phyloP scores from a whole-genome alignment of 2,329 filamentous ascomycete genomes.

The Penicillium sp. region DNA sequence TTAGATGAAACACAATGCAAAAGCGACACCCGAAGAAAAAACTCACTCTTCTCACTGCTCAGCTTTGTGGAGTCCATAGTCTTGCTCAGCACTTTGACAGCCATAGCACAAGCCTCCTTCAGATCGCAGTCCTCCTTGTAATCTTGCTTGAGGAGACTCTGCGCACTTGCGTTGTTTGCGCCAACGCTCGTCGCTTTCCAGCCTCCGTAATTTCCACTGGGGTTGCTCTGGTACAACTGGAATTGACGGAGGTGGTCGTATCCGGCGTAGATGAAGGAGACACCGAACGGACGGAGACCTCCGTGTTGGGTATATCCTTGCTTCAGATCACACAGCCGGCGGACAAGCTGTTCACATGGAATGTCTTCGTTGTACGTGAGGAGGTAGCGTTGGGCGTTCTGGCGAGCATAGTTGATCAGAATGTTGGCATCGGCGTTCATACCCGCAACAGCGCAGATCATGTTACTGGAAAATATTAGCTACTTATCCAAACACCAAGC shows the following conservation, averaged over 20 bases:
- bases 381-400: conserved; percentile 95
- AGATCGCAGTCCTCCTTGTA: conserved; percentile 98
- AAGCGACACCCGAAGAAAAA: background rate
- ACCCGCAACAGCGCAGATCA: conserved; percentile 98
- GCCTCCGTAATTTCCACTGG: conserved; percentile 96
- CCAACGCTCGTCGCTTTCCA: conserved; percentile 99
- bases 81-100: conserved; percentile 98
- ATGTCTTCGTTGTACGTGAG: conserved; percentile 99
- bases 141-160: conserved; percentile 96
- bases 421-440: conserved; percentile 99
- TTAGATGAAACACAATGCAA: background rate
- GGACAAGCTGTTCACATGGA: conserved; percentile 96
- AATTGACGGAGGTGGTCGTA: conserved; percentile 96
- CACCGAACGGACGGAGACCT: conserved; percentile 95
- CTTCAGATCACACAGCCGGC: conserved; percentile 94
- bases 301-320: conserved; percentile 99
- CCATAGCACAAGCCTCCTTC: conserved; percentile 94
- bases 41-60: conserved; percentile 97
- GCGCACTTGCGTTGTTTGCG: conserved; percentile 96
- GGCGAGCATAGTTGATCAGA: conserved; percentile 98
- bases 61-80: conserved; percentile 99
- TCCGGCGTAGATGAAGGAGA: conserved; percentile 98
- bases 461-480: conserved; percentile 66
- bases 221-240: conserved; percentile 98
- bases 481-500: background rate